phyloP scores from a whole-genome alignment of 352 stramenopile species.

The Phytophthora chlamydospora region DNA sequence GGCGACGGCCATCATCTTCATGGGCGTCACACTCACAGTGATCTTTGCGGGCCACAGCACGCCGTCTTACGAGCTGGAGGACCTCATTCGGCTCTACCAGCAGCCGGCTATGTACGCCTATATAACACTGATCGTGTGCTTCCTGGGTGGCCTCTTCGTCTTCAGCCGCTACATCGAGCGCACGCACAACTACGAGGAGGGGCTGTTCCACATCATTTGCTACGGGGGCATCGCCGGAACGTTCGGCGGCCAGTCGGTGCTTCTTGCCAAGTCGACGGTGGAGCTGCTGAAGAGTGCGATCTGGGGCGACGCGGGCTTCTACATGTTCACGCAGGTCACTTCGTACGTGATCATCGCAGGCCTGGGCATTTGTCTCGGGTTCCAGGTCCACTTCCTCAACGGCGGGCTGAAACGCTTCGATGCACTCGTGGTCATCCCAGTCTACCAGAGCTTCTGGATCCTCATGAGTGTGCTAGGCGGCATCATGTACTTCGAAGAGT shows the following conservation, averaged over 20 bases:
- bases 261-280: conserved; percentile 90
- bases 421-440: conserved; percentile 87
- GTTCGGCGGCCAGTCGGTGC: conserved; percentile 88
- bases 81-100: conserved; percentile 84
- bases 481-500: conserved; percentile 94
- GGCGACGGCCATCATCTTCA: conserved; percentile 89
- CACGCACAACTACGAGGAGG: conserved; percentile 70
- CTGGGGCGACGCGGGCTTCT: conserved; percentile 72
- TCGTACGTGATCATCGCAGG: conserved; percentile 83
- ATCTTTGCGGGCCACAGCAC: conserved; percentile 90
- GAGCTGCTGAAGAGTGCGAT: conserved; percentile 92
- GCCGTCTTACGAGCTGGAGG: conserved; percentile 84
- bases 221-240: conserved; percentile 90
- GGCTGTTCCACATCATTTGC: conserved; percentile 84
- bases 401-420: conserved; percentile 89
- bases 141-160: conserved; percentile 66
- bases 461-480: conserved; percentile 90
- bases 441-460: conserved; percentile 94
- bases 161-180: conserved; percentile 77
- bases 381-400: conserved; percentile 91
- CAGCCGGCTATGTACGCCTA: conserved; percentile 86
- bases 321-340: conserved; percentile 79
- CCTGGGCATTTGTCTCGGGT: conserved; percentile 72
- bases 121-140: conserved; percentile 75
- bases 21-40: conserved; percentile 87